These are phyloP conservation scores for Falciphora oryzae DNA, from an alignment of 2,329 filamentous ascomycete genomes.

Conservation along the genomic window DNA sequence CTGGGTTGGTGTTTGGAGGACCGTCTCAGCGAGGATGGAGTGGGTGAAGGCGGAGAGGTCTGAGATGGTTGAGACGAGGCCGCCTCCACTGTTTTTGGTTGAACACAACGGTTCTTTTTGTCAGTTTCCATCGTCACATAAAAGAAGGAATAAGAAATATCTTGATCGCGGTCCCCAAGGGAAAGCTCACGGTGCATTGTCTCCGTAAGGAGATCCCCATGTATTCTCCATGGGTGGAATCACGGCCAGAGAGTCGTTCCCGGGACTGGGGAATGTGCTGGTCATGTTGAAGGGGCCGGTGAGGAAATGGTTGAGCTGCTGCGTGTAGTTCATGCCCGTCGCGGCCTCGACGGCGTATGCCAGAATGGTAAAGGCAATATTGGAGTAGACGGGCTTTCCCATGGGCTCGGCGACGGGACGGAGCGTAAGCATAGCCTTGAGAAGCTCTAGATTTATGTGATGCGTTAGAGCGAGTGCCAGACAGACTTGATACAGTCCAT, in stretches of 20 bases:
- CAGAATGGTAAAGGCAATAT: constrained; percentile 32
- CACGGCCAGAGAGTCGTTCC: constrained; percentile 15
- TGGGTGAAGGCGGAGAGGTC: neutral
- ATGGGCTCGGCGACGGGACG: constrained; percentile 25
- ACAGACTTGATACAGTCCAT: neutral
- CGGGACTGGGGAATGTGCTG: constrained; percentile 15
- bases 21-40: neutral
- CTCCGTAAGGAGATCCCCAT: neutral
- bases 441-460: constrained; percentile 21
- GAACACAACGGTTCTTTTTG: no score
- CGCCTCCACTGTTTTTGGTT: neutral
- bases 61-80: neutral
- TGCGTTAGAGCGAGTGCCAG: neutral
- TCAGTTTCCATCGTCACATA: no score
- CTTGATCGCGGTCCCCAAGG: no score
- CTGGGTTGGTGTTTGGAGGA: neutral
- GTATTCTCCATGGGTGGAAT: neutral
- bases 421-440: constrained; percentile 24
- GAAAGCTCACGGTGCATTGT: neutral
- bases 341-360: constrained; percentile 27
- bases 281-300: constrained; percentile 16
- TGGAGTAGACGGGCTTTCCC: constrained; percentile 34
- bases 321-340: constrained; percentile 24
- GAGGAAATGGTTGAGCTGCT: constrained; percentile 13
- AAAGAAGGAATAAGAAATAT: neutral